A percentile compares a stretch with the other conserved stretches of the same genome.
Conservation (phyloP, 768 basidiomycete genomes). For the Trametes maxima region DNA sequence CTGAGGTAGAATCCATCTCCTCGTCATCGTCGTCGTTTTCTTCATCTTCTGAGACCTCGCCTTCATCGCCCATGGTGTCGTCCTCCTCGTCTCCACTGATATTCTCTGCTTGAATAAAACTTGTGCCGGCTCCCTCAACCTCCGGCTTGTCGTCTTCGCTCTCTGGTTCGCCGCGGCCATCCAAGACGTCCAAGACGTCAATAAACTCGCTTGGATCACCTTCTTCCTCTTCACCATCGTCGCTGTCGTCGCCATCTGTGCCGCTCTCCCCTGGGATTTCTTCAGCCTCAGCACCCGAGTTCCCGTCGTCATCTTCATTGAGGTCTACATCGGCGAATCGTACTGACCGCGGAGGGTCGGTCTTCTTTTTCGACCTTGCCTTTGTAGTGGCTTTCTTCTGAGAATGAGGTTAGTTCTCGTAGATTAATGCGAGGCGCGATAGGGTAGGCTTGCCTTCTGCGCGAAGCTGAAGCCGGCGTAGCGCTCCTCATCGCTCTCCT, state of each 20-base stretch:
- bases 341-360: constrained; percentile 30
- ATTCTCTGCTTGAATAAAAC: constrained; percentile 8
- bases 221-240: constrained; percentile 39
- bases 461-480: constrained; percentile 63
- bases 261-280: constrained; percentile 43
- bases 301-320: constrained; percentile 51
- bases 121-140: constrained; percentile 37
- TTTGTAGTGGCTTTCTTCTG: constrained; percentile 29
- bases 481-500: constrained; percentile 78
- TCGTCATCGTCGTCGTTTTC: constrained; percentile 45
- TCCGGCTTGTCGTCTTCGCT: constrained; percentile 40
- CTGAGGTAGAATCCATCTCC: constrained; percentile 37
- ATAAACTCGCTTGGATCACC: constrained; percentile 58
- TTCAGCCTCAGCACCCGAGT: constrained; percentile 42
- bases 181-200: constrained; percentile 66
- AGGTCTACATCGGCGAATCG: constrained; percentile 63
- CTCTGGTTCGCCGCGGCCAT: constrained; percentile 56
- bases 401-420: background rate
- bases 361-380: constrained; percentile 30
- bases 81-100: constrained; percentile 40
- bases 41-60: constrained; percentile 29
- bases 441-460: constrained; percentile 35
- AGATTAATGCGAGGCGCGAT: background rate
- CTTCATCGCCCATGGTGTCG: constrained; percentile 32
- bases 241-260: constrained; percentile 33